phyloP scores from a whole-genome alignment of 2,329 filamentous ascomycete genomes.

The Aspergillus versicolor region DNA sequence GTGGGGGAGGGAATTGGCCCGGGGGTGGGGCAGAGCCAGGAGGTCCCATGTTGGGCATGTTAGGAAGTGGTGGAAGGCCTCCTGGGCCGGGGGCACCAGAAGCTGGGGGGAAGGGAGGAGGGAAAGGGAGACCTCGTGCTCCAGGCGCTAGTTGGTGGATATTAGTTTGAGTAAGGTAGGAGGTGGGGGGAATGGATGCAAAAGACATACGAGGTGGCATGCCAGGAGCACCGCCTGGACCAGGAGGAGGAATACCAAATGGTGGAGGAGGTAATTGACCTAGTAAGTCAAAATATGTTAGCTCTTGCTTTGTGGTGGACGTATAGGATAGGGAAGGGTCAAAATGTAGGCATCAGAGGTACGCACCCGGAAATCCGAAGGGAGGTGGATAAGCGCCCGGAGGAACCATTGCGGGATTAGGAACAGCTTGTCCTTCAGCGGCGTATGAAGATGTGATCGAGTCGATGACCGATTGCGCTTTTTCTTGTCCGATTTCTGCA shows the following conservation, averaged over 20 bases:
- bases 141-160: constrained; percentile 47
- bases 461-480: constrained; percentile 97
- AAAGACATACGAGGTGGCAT: constrained; percentile 55
- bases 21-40: constrained; percentile 27
- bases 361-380: constrained; percentile 63
- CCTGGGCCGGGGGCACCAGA: constrained; percentile 39
- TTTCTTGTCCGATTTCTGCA: constrained; percentile 93
- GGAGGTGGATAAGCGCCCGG: constrained; percentile 51
- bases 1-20: constrained; percentile 23
- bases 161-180: neutral
- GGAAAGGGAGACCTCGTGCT: constrained; percentile 55
- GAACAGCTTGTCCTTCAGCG: constrained; percentile 82
- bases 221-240: constrained; percentile 39
- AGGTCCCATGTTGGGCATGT: constrained; percentile 40
- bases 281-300: constrained; percentile 22
- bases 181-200: neutral
- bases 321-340: neutral
- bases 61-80: constrained; percentile 36
- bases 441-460: constrained; percentile 95
- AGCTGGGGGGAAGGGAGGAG: constrained; percentile 43
- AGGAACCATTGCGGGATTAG: constrained; percentile 79
- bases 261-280: constrained; percentile 56
- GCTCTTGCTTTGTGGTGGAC: neutral
- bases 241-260: constrained; percentile 54
- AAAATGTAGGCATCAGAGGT: neutral